Conservation (phyloP, 805 yeast genomes). For the Metschnikowia cubensis region DNA sequence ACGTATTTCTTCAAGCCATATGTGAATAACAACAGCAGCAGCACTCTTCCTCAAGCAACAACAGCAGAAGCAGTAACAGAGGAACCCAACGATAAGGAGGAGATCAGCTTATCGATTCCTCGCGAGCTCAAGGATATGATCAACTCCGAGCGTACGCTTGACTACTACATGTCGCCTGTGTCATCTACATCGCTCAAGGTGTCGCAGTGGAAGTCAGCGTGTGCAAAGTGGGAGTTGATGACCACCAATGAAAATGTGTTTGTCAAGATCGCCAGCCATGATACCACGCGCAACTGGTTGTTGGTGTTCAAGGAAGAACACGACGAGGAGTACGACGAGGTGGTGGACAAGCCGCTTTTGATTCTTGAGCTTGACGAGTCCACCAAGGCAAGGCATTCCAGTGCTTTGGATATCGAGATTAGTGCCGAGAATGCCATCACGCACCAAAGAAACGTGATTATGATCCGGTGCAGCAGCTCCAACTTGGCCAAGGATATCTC, state of each 20-base stretch:
- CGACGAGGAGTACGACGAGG: conserved; percentile 28
- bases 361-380: conserved; percentile 27
- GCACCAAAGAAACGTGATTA: conserved; percentile 24
- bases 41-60: conserved; percentile 3
- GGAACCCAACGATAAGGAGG: conserved; percentile 8
- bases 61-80: conserved; percentile 5
- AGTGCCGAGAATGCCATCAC: conserved; percentile 31
- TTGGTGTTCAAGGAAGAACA: conserved; percentile 38
- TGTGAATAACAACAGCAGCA: conserved; percentile 9
- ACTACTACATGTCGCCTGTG: conserved; percentile 34
- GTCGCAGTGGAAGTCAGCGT: conserved; percentile 40
- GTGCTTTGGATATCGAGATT: conserved; percentile 39
- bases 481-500: conserved; percentile 23
- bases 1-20: conserved; percentile 37
- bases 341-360: conserved; percentile 34
- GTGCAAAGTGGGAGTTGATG: conserved; percentile 44
- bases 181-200: conserved; percentile 35
- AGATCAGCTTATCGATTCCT: conserved; percentile 29
- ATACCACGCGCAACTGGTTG: conserved; percentile 33
- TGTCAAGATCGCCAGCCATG: conserved; percentile 37
- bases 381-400: conserved; percentile 29
- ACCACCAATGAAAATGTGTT: conserved; percentile 35
- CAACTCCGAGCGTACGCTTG: conserved; percentile 36
- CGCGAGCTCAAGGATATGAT: conserved; percentile 33
- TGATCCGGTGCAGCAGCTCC: conserved; percentile 32